These are phyloP conservation scores for Aureobasidium leucospermi DNA, from an alignment of 2,329 filamentous ascomycete genomes.

Conservation along the genomic window DNA sequence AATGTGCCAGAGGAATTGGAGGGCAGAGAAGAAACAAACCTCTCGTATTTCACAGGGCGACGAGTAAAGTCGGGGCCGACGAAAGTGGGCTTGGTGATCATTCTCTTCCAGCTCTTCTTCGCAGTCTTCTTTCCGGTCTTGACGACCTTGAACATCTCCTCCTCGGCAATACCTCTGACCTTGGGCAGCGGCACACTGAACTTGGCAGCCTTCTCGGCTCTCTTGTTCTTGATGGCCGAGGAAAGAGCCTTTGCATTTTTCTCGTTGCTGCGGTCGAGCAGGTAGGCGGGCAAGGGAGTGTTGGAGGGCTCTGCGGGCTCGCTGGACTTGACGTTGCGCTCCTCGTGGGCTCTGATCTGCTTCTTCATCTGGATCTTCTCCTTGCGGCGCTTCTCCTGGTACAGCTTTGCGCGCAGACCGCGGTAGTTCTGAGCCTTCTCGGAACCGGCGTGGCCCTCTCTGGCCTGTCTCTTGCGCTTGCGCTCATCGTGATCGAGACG, in stretches of 20 bases:
- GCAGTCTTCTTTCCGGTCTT: conserved; percentile 92
- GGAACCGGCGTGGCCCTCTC: conserved; percentile 81
- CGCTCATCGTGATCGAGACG: conserved; percentile 82
- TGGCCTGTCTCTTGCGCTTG: conserved; percentile 74
- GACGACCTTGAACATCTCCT: conserved; percentile 95
- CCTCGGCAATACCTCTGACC: conserved; percentile 85
- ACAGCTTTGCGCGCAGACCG: conserved; percentile 84
- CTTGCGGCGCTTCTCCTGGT: conserved; percentile 86
- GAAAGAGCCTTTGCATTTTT: conserved; percentile 68
- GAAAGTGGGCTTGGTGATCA: conserved; percentile 70
- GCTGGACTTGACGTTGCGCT: conserved; percentile 85
- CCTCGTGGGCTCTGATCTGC: conserved; percentile 88
- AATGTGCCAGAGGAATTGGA: neutral
- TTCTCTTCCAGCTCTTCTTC: conserved; percentile 73
- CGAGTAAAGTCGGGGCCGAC: conserved; percentile 87
- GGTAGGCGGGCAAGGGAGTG: conserved; percentile 82
- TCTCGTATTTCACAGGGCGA: conserved; percentile 71
- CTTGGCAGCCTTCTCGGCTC: conserved; percentile 85
- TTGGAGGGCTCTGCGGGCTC: conserved; percentile 69
- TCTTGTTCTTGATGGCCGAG: conserved; percentile 90
- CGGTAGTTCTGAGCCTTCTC: conserved; percentile 89
- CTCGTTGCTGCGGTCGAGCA: conserved; percentile 73
- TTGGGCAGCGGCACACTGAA: conserved; percentile 90
- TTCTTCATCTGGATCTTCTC: conserved; percentile 99
- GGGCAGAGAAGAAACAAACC: neutral